These are phyloP conservation scores for Kodamaea restingae DNA, from an alignment of 805 yeast species.

Conservation along the genomic window DNA sequence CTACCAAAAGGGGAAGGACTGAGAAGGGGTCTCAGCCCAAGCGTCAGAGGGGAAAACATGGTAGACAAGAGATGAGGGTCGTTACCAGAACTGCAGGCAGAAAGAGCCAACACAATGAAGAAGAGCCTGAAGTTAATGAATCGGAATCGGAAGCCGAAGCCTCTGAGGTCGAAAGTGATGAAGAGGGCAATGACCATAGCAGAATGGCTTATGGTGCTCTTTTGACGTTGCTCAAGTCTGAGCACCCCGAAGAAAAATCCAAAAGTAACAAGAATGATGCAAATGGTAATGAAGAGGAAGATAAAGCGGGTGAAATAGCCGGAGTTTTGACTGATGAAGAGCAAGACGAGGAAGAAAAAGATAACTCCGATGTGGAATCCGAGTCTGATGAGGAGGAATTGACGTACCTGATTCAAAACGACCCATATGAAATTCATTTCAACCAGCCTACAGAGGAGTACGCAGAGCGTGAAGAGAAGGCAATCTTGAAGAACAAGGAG, in stretches of 20 bases:
- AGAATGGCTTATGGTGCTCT: constrained; percentile 64
- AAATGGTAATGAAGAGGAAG: constrained; percentile 12
- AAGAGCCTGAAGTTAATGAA: constrained; percentile 11
- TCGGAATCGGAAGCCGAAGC: constrained; percentile 3
- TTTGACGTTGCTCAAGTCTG: constrained; percentile 54
- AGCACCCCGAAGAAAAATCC: constrained; percentile 22
- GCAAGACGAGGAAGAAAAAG: constrained; percentile 22
- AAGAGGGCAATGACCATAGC: constrained; percentile 17
- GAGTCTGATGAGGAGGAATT: constrained; percentile 30
- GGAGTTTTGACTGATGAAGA: constrained; percentile 15
- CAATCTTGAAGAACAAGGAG: constrained; percentile 13
- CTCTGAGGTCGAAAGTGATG: constrained; percentile 15
- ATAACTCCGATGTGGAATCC: constrained; percentile 17
- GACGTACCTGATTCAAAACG: constrained; percentile 40
- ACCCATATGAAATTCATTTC: constrained; percentile 79
- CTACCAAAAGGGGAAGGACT: neutral
- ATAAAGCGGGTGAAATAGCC: no score
- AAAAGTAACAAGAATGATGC: constrained; percentile 1
- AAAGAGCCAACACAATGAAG: constrained; percentile 13
- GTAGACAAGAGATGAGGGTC: constrained; percentile 58
- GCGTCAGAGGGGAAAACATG: constrained; percentile 34
- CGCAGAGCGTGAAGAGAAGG: constrained; percentile 24
- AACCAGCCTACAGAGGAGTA: constrained; percentile 44
- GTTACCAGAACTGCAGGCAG: constrained; percentile 55
- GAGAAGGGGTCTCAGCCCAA: neutral